phyloP scores from a whole-genome alignment of 2,329 filamentous ascomycete genomes.

The Fusarium annulatum region DNA sequence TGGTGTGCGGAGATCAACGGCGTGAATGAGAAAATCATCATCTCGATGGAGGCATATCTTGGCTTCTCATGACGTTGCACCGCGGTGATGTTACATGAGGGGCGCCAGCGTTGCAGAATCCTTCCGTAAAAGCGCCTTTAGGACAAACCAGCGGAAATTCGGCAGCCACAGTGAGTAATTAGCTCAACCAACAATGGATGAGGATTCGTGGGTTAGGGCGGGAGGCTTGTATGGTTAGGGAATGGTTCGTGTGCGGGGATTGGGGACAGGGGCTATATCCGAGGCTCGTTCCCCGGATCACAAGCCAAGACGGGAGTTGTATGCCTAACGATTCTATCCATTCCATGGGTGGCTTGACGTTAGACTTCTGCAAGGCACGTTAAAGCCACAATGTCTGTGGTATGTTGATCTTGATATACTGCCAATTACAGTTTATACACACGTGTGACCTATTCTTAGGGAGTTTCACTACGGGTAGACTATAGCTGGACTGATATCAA shows the following conservation, averaged over 20 bases:
- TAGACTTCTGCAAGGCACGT: conserved; percentile 18
- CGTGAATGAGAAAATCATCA: not conserved
- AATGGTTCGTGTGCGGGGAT: conserved; percentile 26
- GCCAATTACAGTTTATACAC: not conserved
- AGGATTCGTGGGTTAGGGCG: not conserved
- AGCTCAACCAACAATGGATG: conserved; percentile 4
- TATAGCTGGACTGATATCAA: not conserved
- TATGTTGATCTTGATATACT: conserved; percentile 3
- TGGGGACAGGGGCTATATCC: conserved; percentile 28
- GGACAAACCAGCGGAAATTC: conserved; percentile 9
- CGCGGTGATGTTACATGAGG: not conserved
- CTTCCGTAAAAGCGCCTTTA: conserved; percentile 2
- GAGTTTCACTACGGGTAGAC: not conserved
- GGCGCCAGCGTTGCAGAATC: not conserved
- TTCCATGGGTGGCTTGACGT: not conserved
- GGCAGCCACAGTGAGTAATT: conserved; percentile 17
- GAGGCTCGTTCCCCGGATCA: conserved; percentile 34
- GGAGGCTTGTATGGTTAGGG: conserved; percentile 28
- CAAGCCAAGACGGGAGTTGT: conserved; percentile 26
- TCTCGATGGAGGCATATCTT: not conserved
- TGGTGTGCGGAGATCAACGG: conserved; percentile 6
- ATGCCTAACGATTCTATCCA: not conserved
- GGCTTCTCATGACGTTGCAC: conserved; percentile 11
- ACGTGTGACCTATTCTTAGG: not conserved
- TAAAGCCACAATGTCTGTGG: conserved; percentile 6